A percentile compares a stretch with the other conserved stretches of the same genome.
These are phyloP conservation scores for Mortierella sp. DNA, from an alignment of 371 early-diverging fungal genomes.

Conservation along the genomic window DNA sequence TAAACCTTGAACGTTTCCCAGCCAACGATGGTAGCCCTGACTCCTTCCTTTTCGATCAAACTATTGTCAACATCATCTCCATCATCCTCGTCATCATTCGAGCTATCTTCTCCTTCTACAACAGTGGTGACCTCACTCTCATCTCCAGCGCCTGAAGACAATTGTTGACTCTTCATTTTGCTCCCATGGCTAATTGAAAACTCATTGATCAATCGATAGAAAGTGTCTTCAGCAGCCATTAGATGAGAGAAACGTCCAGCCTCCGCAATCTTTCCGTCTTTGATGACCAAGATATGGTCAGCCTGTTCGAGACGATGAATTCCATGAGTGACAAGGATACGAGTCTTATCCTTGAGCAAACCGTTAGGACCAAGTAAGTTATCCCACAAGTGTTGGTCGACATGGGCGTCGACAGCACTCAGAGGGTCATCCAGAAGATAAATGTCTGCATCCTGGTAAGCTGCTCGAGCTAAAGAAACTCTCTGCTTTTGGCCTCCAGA, in stretches of 20 bases:
- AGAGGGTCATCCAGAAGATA: too few relatives aligned
- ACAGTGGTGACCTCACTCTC: conserved; percentile 22
- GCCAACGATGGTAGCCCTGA: conserved; percentile 73
- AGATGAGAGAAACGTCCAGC: conserved; percentile 75
- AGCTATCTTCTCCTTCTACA: conserved; percentile 7
- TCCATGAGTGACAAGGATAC: conserved; percentile 90
- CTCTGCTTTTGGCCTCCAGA: conserved; percentile 46
- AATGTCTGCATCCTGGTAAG: too few relatives aligned
- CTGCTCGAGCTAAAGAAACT: too few relatives aligned
- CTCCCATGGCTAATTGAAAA: conserved; percentile 18
- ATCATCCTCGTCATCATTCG: not conserved
- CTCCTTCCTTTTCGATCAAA: conserved; percentile 37
- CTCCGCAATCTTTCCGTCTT: conserved; percentile 77
- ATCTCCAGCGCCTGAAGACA: not conserved
- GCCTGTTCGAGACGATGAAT: conserved; percentile 80
- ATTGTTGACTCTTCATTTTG: conserved; percentile 2
- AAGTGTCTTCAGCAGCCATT: conserved; percentile 68
- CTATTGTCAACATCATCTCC: not conserved
- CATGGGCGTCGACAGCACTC: too few relatives aligned
- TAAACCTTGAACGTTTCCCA: conserved; percentile 78
- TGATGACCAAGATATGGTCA: conserved; percentile 77
- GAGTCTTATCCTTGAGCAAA: conserved; percentile 79
- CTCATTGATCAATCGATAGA: conserved; percentile 62
- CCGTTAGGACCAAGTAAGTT: conserved; percentile 83
- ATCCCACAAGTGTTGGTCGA: conserved; percentile 76